phyloP scores from a whole-genome alignment of 352 stramenopile genomes.

The Phytopythium aichiense region DNA sequence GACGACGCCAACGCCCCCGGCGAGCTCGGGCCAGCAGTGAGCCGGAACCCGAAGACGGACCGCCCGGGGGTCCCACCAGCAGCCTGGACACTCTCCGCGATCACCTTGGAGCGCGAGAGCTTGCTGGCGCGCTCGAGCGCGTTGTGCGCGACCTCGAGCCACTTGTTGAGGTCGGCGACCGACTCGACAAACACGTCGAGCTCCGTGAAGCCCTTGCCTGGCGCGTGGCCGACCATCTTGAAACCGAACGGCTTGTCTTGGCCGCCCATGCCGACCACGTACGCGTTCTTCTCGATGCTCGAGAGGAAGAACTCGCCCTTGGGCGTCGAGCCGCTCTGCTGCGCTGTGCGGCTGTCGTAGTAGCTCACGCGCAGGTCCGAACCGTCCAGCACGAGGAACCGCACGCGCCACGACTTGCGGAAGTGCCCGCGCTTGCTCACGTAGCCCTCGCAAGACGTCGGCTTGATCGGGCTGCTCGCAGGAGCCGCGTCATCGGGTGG shows the following conservation, averaged over 20 bases:
- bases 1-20: conserved; percentile 12
- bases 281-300: conserved; percentile 76
- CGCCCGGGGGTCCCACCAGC: conserved; percentile 36
- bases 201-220: conserved; percentile 71
- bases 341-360: conserved; percentile 67
- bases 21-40: conserved; percentile 1
- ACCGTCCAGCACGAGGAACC: conserved; percentile 74
- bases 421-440: conserved; percentile 84
- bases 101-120: conserved; percentile 22
- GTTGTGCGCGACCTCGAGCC: conserved; percentile 78
- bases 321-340: conserved; percentile 21
- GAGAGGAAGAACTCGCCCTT: conserved; percentile 80
- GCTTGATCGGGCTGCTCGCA: conserved; percentile 33
- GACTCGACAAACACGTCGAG: conserved; percentile 77
- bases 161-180: conserved; percentile 61
- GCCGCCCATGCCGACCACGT: conserved; percentile 55
- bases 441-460: conserved; percentile 81
- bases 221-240: conserved; percentile 81
- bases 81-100: conserved; percentile 22
- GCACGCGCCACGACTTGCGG: conserved; percentile 79
- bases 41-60: conserved; percentile 53
- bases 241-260: conserved; percentile 79
- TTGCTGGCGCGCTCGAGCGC: conserved; percentile 53
- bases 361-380: conserved; percentile 66
- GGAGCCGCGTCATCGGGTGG: neutral